phyloP scores from a whole-genome alignment of 2,329 filamentous ascomycete genomes.

The Simplicillium sp. region DNA sequence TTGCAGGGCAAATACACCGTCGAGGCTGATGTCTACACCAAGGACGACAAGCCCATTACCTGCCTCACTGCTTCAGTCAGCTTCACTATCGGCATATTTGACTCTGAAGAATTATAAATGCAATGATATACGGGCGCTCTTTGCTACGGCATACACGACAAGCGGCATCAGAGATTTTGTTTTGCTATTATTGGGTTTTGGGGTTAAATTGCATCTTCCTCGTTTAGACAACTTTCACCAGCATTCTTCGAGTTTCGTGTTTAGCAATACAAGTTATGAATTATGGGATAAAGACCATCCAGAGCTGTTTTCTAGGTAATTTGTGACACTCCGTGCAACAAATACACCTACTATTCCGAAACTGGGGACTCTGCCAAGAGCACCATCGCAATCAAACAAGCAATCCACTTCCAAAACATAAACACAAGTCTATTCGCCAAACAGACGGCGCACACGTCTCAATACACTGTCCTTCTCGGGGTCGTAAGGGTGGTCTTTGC shows the following conservation, averaged over 20 bases:
- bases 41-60: conserved; percentile 66
- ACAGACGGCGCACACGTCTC: conserved; percentile 64
- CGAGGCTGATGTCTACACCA: conserved; percentile 71
- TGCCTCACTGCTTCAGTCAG: conserved; percentile 70
- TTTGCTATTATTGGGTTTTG: neutral
- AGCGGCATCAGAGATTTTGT: no score
- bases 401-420: conserved; percentile 4
- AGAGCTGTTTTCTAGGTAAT: no score
- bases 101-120: conserved; percentile 11
- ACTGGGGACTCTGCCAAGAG: no score
- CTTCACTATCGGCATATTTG: conserved; percentile 37
- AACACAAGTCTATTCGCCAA: conserved; percentile 50
- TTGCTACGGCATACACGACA: conserved; percentile 15
- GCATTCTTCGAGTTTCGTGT: no score
- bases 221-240: no score
- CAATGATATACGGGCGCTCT: no score
- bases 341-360: no score
- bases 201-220: no score
- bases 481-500: conserved; percentile 98
- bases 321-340: no score
- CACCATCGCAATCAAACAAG: neutral
- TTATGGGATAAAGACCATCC: no score
- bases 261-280: no score
- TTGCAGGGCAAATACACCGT: conserved; percentile 81
- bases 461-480: conserved; percentile 98